Base-by-base conservation (phyloP, 345 rosid genomes). In the Lepidium aucheri region DNA sequence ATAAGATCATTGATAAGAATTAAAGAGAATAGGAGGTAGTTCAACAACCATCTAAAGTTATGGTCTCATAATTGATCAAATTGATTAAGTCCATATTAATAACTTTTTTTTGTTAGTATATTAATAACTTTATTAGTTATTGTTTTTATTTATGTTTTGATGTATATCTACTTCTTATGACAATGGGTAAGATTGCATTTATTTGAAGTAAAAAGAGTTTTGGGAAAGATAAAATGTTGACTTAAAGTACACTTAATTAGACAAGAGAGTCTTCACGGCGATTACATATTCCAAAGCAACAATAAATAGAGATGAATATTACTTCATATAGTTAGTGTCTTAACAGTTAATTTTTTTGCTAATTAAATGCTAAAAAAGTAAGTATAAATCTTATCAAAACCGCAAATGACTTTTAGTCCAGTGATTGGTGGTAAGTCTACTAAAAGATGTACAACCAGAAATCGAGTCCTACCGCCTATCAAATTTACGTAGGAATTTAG, bases 201-300 rank as follows among this genome's bases (percentile, higher is more conserved):
- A 34, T 9, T n/a, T n/a, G 33, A 35, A 49, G 46, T 18, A 24
- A 63, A 35, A 17, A 3, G 11, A 10, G 13, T 41, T 32, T 32
- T 51, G 60, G 53, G 43, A 53, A 65, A 42, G 52, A 17, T 8
- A 68, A 47, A 26, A 49, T 58, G 32, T 68, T 58, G 41, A 49
- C 42, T 26, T 26, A 59, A 33, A 51, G 26, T 39, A 60, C 60
- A 58, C 13, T 51, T 69, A 60, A 34, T 20, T 22, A 47, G 64
- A 71, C 57, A 72, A 33, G 42, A 32, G 28, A 56, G 65, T 64
- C 59, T 68, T 59, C 51, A 50, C 63, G 75, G 33, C 46, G 18
- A 44, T 49, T 56, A 22, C 65, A 26, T 32, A 39, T 33, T 40
- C 70, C 76, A 64, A 56, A 39, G 65, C 56, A 33, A 45, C 54